Percentiles rank a stretch among this genome's conserved stretches.
Conservation (phyloP, 2,329 filamentous ascomycete species). For the Fusarium kyushuense region DNA sequence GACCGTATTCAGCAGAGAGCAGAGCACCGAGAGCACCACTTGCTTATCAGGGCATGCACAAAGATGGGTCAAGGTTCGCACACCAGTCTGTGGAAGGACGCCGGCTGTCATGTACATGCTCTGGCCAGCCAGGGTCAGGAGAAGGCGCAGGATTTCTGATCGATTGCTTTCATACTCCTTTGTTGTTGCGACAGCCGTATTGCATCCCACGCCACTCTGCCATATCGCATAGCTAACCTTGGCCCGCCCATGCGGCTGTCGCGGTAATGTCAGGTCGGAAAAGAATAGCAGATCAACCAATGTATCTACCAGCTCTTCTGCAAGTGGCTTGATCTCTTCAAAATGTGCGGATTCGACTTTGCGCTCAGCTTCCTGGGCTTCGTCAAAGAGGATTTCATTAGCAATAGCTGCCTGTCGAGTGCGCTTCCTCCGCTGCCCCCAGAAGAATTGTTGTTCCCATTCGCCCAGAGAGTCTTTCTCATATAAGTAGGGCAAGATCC, state of each 20-base stretch:
- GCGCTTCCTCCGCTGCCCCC: slow-evolving; percentile 79
- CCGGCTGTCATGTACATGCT: slow-evolving; percentile 92
- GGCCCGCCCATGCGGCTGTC: slow-evolving; percentile 74
- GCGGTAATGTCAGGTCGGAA: slow-evolving; percentile 86
- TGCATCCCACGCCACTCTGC: slow-evolving; percentile 98
- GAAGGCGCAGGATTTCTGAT: slow-evolving; percentile 86
- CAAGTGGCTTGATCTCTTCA: slow-evolving; percentile 86
- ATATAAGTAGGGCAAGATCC: slow-evolving; percentile 90
- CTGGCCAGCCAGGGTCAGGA: slow-evolving; percentile 87
- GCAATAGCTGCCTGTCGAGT: slow-evolving; percentile 74
- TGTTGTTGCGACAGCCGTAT: slow-evolving; percentile 85
- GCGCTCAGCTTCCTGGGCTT: slow-evolving; percentile 67
- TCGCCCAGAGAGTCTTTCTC: slow-evolving; percentile 83
- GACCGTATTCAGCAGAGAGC: slow-evolving; percentile 94
- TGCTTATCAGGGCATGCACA: slow-evolving; percentile 92
- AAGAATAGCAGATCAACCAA: slow-evolving; percentile 92
- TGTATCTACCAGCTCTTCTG: slow-evolving; percentile 92
- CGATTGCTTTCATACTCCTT: slow-evolving; percentile 95
- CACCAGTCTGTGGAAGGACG: slow-evolving; percentile 82
- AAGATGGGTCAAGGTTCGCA: slow-evolving; percentile 87
- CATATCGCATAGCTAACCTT: slow-evolving; percentile 96
- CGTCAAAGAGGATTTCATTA: slow-evolving; percentile 87
- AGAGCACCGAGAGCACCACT: slow-evolving; percentile 87
- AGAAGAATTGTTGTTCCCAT: slow-evolving; percentile 97
- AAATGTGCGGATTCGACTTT: slow-evolving; percentile 70